Evolutionary conservation across 2,329 filamentous ascomycete species (phyloP).

Genomic region (Talaromyces sp.): DNA sequence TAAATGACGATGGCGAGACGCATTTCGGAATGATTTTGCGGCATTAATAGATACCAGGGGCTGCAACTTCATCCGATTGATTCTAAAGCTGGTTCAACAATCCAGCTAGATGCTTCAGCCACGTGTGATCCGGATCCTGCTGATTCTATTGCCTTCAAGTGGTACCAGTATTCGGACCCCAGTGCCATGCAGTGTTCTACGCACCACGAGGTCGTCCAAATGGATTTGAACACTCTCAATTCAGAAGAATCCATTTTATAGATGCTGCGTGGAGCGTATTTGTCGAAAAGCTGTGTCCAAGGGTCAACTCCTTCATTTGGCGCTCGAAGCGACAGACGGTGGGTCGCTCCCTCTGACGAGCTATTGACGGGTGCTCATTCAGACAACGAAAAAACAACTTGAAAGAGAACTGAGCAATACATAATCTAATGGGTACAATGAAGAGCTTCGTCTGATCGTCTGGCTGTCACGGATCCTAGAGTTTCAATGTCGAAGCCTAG

Average conservation of each 20-base stretch:
- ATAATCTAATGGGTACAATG: background rate
- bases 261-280: background rate
- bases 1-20: constrained; percentile 50
- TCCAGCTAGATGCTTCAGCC: background rate
- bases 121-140: background rate
- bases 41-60: constrained; percentile 14
- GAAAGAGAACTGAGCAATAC: background rate
- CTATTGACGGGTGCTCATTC: background rate
- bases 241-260: no score
- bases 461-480: no score
- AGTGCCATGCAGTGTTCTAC: background rate
- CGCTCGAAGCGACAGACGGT: background rate
- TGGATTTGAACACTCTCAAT: background rate
- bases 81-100: background rate
- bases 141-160: background rate
- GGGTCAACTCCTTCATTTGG: background rate
- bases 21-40: constrained; percentile 48
- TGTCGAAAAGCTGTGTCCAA: background rate
- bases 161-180: background rate
- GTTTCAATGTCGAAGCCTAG: no score
- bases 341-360: background rate
- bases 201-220: background rate
- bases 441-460: no score
- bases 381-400: background rate
- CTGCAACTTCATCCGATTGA: background rate